Conservation (phyloP, 495 filamentous ascomycete species). For the Aspergillus homomorphus region DNA sequence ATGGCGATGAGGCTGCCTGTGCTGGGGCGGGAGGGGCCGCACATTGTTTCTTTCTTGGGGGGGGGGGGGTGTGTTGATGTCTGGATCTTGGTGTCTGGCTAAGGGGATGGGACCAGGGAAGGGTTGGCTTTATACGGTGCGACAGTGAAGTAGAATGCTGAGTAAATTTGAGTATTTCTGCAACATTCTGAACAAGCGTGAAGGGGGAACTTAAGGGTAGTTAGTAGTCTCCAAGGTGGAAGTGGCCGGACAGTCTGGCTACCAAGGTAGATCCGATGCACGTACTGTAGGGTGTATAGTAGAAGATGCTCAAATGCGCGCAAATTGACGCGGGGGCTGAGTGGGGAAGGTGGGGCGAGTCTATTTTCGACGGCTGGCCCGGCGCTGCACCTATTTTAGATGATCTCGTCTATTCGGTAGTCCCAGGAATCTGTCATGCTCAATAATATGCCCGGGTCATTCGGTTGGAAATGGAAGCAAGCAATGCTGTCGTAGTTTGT, state of each 20-base stretch:
- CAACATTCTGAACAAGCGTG: no score
- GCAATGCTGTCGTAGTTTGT: no score
- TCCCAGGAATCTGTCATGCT: no score
- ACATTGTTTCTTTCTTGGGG: constrained; percentile 2
- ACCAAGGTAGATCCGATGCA: not conserved
- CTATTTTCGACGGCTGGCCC: not conserved
- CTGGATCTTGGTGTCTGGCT: not conserved
- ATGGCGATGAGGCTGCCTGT: constrained; percentile 25
- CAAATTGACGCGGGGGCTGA: constrained; percentile 7
- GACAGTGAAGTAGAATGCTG: not conserved
- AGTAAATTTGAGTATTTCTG: no score
- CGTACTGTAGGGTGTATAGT: not conserved
- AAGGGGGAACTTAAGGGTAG: not conserved
- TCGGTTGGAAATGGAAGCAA: not conserved
- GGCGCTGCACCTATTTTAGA: no score
- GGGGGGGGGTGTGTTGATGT: not conserved
- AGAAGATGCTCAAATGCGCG: constrained; percentile 18
- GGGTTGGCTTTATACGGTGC: not conserved
- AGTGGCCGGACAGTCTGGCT: not conserved
- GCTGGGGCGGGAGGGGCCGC: constrained; percentile 16
- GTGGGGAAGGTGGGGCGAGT: not conserved
- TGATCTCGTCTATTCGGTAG: no score
- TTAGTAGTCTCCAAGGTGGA: not conserved
- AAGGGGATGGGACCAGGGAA: not conserved
- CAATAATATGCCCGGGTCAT: not conserved